phyloP scores from a whole-genome alignment of 257 asterid genomes.

The Perilla frutescens region DNA sequence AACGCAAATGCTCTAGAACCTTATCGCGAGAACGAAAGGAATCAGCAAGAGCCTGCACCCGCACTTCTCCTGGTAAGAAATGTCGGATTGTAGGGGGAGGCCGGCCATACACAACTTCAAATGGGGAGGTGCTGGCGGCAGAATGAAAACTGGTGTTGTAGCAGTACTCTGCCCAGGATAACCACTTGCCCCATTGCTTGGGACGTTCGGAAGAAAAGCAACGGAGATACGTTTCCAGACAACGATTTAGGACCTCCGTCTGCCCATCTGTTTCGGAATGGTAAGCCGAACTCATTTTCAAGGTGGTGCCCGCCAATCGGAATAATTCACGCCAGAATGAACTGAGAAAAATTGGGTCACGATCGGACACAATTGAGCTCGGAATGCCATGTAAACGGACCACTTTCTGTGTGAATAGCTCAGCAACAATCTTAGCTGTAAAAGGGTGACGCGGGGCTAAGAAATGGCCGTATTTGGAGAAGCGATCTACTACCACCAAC shows the following conservation, averaged over 20 bases:
- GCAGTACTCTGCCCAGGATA: neutral
- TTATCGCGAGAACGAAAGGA: neutral
- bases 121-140: neutral
- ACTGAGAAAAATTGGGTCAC: neutral
- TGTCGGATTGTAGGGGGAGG: neutral
- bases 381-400: constrained; percentile 13
- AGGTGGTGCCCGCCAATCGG: neutral
- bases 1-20: neutral
- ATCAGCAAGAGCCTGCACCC: neutral
- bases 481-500: neutral
- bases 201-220: neutral
- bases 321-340: neutral
- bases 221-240: neutral
- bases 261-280: neutral
- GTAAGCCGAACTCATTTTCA: neutral
- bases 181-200: neutral
- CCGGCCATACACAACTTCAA: neutral
- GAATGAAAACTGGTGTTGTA: neutral
- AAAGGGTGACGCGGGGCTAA: neutral
- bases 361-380: neutral
- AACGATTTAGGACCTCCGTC: neutral
- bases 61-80: neutral
- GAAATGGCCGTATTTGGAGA: neutral
- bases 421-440: neutral
- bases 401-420: neutral